These are phyloP conservation scores for Rehmannia glutinosa DNA, from an alignment of 257 asterid genomes.

Conservation along the genomic window DNA sequence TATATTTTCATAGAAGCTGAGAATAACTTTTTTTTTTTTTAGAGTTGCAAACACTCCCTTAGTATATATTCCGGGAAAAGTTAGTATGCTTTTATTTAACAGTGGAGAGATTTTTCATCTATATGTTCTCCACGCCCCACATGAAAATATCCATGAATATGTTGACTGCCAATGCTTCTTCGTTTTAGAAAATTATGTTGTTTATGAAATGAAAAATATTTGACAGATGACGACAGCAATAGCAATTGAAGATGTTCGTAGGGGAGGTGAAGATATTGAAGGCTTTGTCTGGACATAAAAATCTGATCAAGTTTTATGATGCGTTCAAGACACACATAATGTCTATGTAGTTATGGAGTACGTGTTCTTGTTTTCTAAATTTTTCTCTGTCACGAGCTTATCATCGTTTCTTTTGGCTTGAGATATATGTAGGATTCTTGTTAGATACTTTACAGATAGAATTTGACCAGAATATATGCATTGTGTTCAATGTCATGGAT, in stretches of 20 bases:
- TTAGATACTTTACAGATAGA: no score
- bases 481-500: no score
- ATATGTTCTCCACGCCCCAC: neutral
- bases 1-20: no score
- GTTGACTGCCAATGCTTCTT: neutral
- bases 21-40: no score
- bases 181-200: slow-evolving; percentile 12
- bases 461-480: no score
- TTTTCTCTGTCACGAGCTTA: neutral
- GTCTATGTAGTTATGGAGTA: slow-evolving; percentile 94
- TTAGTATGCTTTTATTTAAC: no score
- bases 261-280: slow-evolving; percentile 89
- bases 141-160: neutral
- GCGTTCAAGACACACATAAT: slow-evolving; percentile 69
- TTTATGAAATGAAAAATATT: slow-evolving; percentile 6
- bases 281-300: slow-evolving; percentile 67
- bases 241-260: slow-evolving; percentile 82
- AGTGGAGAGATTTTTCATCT: neutral
- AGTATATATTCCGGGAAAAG: no score
- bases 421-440: no score
- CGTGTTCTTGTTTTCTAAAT: slow-evolving; percentile 12
- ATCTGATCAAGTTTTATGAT: slow-evolving; percentile 68
- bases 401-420: neutral
- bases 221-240: slow-evolving; percentile 94
- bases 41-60: no score